phyloP scores from a whole-genome alignment of 2,329 filamentous ascomycete genomes.

The Talaromyces pinophilus region DNA sequence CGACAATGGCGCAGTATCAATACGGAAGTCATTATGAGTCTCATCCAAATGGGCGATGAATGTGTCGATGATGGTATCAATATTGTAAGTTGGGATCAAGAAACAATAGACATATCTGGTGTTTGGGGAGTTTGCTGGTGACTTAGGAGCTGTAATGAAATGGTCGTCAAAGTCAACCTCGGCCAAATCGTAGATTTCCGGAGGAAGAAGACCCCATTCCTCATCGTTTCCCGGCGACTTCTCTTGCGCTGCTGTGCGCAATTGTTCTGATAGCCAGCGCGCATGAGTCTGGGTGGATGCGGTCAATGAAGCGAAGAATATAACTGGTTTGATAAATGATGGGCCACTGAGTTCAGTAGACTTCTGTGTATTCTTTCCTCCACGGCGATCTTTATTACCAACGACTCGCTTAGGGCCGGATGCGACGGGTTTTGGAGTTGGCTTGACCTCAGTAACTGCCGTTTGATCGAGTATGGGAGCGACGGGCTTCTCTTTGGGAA shows the following conservation, averaged over 20 bases:
- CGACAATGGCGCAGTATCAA: conserved; percentile 82
- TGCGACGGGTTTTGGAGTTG: conserved; percentile 25
- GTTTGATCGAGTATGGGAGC: not conserved
- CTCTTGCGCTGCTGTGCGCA: conserved; percentile 49
- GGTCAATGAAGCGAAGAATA: conserved; percentile 90
- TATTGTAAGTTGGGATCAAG: conserved; percentile 88
- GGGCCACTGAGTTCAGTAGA: conserved; percentile 26
- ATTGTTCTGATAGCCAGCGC: conserved; percentile 59
- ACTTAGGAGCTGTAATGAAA: conserved; percentile 75
- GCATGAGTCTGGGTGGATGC: conserved; percentile 77
- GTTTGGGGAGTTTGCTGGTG: conserved; percentile 46
- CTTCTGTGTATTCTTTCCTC: conserved; percentile 28
- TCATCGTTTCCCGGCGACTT: conserved; percentile 29
- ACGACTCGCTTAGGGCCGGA: conserved; percentile 38
- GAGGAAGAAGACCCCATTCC: conserved; percentile 50
- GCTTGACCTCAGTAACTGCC: conserved; percentile 4
- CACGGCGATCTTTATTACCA: conserved; percentile 37
- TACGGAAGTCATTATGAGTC: conserved; percentile 94
- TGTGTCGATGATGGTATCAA: conserved; percentile 85
- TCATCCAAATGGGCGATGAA: conserved; percentile 86
- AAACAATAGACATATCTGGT: conserved; percentile 78
- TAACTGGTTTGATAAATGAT: conserved; percentile 60
- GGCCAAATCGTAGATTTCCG: conserved; percentile 73
- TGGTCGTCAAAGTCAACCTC: conserved; percentile 92
- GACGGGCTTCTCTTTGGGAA: not conserved